Evolutionary conservation across 345 rosid species (phyloP).

Genomic region (Psidium friedrichsthalianum): DNA sequence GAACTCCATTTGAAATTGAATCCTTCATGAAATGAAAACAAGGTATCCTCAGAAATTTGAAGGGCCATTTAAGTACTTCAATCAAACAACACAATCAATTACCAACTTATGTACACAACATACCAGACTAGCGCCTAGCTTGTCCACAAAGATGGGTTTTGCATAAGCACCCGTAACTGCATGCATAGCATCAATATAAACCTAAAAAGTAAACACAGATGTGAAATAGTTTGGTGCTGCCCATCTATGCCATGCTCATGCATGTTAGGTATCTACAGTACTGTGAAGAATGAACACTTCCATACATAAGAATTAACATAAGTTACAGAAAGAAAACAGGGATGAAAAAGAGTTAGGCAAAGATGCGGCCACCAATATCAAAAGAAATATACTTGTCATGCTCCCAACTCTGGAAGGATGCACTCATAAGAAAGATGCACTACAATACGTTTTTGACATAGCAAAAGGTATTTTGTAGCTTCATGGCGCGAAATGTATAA

Average conservation of each 20-base stretch:
- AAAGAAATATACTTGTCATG: not conserved
- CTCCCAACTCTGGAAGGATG: not conserved
- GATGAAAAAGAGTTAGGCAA: not conserved
- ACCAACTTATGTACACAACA: not conserved
- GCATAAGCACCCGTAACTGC: conserved; percentile 97
- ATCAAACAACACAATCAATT: not conserved
- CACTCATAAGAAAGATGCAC: not conserved
- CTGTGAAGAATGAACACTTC: not conserved
- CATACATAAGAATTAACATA: not conserved
- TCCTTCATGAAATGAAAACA: conserved; percentile 34
- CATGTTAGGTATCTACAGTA: not conserved
- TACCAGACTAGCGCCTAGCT: conserved; percentile 66
- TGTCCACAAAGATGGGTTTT: conserved; percentile 84
- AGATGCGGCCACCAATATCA: not conserved
- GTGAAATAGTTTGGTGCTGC: not conserved
- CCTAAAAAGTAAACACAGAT: conserved; percentile 21
- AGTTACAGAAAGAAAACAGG: not conserved
- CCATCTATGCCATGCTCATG: not conserved
- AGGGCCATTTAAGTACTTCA: not conserved
- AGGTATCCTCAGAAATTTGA: conserved; percentile 1
- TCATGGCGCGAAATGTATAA: not conserved
- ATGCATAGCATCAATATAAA: conserved; percentile 91
- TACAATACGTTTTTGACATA: not conserved
- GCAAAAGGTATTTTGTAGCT: not conserved
- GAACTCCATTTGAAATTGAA: conserved; percentile 76